phyloP scores from a whole-genome alignment of 768 basidiomycete genomes.

The Panus rudis region DNA sequence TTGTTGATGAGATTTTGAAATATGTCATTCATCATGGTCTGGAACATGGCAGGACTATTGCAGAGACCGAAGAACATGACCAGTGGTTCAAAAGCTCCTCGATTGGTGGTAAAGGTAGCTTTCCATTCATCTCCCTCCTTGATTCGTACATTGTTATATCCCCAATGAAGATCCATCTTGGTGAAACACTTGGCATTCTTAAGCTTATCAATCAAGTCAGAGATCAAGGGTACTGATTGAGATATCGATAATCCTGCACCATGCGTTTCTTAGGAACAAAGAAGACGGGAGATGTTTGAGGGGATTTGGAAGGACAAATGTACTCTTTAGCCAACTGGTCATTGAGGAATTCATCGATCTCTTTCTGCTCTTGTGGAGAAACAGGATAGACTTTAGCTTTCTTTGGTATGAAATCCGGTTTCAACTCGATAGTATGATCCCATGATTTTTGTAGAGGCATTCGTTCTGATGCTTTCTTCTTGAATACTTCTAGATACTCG shows the following conservation, averaged over 20 bases:
- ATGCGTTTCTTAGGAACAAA: conserved; percentile 30
- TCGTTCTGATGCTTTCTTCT: conserved; percentile 14
- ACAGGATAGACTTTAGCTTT: conserved; percentile 15
- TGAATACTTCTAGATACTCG: conserved; percentile 15
- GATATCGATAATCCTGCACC: conserved; percentile 26
- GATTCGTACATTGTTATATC: conserved; percentile 17
- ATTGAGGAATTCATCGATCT: conserved; percentile 17
- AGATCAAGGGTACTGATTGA: conserved; percentile 23
- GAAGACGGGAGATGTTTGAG: conserved; percentile 18
- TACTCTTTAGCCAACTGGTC: conserved; percentile 14
- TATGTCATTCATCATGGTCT: conserved; percentile 26
- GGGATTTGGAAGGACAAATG: conserved; percentile 13
- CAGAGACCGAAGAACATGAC: conserved; percentile 25
- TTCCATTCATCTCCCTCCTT: conserved; percentile 23
- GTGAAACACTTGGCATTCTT: conserved; percentile 17
- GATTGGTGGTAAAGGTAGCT: conserved; percentile 24
- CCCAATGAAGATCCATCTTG: conserved; percentile 24
- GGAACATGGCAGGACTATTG: conserved; percentile 22
- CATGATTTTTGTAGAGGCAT: conserved; percentile 11
- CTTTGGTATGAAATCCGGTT: conserved; percentile 3
- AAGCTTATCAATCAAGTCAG: conserved; percentile 22
- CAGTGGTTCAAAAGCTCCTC: conserved; percentile 19
- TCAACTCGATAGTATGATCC: conserved; percentile 16
- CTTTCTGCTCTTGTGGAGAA: conserved; percentile 13
- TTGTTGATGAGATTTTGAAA: conserved; percentile 25